A percentile compares a stretch with the other conserved stretches of the same genome.
phyloP scores from a whole-genome alignment of 202 grass and related monocot species.

The Dendrocalamus latiflorus region DNA sequence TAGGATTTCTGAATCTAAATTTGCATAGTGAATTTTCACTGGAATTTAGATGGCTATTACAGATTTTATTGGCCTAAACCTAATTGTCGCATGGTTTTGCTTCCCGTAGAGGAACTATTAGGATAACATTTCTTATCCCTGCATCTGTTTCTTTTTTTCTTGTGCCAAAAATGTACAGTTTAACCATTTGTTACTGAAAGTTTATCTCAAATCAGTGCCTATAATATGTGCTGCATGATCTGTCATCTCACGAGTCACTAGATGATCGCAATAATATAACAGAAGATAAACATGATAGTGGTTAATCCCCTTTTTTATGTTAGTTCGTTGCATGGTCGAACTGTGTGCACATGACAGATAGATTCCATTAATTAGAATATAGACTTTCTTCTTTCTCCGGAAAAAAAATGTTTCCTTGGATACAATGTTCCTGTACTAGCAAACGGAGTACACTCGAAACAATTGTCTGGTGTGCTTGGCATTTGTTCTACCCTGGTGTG shows the following conservation, averaged over 20 bases:
- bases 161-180: not conserved
- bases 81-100: not conserved
- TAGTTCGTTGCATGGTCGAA: slow-evolving; percentile 15
- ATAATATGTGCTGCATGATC: not conserved
- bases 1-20: not conserved
- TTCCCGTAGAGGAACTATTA: not conserved
- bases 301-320: slow-evolving; percentile 12
- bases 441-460: slow-evolving; percentile 25
- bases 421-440: slow-evolving; percentile 20
- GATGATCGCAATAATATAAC: not conserved
- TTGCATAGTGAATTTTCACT: not conserved
- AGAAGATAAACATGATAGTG: not conserved
- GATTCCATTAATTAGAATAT: slow-evolving; percentile 28
- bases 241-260: not conserved
- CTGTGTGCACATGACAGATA: slow-evolving; percentile 23
- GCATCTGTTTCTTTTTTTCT: not conserved
- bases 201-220: not conserved
- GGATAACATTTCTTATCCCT: not conserved
- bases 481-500: slow-evolving; percentile 18
- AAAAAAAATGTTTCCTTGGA: slow-evolving; percentile 14
- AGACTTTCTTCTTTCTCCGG: slow-evolving; percentile 16
- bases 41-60: not conserved
- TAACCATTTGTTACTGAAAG: not conserved
- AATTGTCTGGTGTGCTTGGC: slow-evolving; percentile 20
- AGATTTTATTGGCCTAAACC: not conserved